These are phyloP conservation scores for Fusarium beomiforme DNA, from an alignment of 2,329 filamentous ascomycete genomes.

Conservation along the genomic window DNA sequence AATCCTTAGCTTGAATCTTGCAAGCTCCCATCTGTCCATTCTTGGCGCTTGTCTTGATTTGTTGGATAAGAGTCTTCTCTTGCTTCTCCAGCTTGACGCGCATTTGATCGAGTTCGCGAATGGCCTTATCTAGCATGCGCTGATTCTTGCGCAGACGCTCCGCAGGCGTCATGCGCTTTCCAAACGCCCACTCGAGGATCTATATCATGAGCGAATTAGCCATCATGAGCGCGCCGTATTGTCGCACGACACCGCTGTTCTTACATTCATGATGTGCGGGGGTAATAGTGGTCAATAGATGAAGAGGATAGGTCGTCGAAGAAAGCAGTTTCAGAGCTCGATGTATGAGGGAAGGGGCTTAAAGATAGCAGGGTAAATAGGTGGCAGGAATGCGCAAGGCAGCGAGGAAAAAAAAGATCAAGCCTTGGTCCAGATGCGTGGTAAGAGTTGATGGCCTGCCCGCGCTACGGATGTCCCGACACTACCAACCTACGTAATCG, in stretches of 20 bases:
- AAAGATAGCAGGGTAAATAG: neutral
- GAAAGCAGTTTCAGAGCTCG: neutral
- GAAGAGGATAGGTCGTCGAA: neutral
- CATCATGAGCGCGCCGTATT: conserved; percentile 23
- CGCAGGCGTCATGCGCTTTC: conserved; percentile 97
- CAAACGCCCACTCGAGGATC: conserved; percentile 99
- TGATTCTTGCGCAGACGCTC: conserved; percentile 94
- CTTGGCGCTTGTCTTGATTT: conserved; percentile 98
- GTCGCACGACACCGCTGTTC: conserved; percentile 33
- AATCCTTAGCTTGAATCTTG: conserved; percentile 97
- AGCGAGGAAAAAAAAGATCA: conserved; percentile 28
- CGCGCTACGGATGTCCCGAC: conserved; percentile 29
- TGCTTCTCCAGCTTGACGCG: conserved; percentile 97
- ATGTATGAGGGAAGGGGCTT: neutral
- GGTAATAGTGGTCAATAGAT: conserved; percentile 8
- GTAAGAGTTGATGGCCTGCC: conserved; percentile 28
- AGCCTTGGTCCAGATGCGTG: conserved; percentile 15
- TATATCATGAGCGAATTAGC: conserved; percentile 51
- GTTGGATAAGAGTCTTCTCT: conserved; percentile 94
- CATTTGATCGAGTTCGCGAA: conserved; percentile 94
- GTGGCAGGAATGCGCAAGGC: conserved; percentile 28
- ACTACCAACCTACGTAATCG: conserved; percentile 35
- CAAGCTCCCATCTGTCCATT: conserved; percentile 98
- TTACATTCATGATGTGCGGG: conserved; percentile 45
- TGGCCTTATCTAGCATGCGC: conserved; percentile 95